Conservation (phyloP, 2,329 filamentous ascomycete genomes). For the Macrophomina tecta region DNA sequence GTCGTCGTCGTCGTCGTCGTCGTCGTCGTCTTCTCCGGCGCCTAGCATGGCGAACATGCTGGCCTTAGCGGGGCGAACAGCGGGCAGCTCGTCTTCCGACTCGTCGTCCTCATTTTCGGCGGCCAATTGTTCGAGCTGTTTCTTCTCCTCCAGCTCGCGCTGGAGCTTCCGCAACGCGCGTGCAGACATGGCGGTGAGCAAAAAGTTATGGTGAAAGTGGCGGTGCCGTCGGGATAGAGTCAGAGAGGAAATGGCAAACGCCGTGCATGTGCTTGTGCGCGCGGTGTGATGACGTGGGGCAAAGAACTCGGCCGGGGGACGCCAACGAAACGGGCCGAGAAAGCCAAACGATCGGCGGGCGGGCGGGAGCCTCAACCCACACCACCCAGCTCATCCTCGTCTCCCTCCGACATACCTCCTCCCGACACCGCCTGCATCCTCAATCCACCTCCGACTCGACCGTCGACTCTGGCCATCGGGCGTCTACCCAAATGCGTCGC, state of each 20-base stretch:
- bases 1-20: conserved; percentile 45
- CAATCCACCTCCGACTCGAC: conserved; percentile 1
- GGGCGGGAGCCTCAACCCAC: conserved; percentile 18
- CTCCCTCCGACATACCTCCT: conserved; percentile 13
- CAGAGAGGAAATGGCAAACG: conserved; percentile 1
- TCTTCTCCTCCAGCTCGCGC: conserved; percentile 64
- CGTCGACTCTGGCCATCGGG: conserved; percentile 19
- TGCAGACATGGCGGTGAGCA: conserved; percentile 62
- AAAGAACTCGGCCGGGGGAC: background rate
- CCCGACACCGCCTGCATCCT: conserved; percentile 6
- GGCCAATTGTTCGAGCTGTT: conserved; percentile 50
- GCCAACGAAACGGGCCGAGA: conserved; percentile 17
- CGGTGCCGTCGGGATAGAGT: background rate
- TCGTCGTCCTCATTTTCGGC: conserved; percentile 46
- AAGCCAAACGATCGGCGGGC: conserved; percentile 17
- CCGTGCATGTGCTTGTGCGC: conserved; percentile 2
- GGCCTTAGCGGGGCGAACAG: conserved; percentile 41
- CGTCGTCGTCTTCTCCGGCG: conserved; percentile 47
- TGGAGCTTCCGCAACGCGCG: conserved; percentile 70
- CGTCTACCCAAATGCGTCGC: conserved; percentile 68
- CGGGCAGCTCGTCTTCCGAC: conserved; percentile 45
- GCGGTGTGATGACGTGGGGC: conserved; percentile 26
- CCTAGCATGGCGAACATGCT: conserved; percentile 56
- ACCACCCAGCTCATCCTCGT: conserved; percentile 1
- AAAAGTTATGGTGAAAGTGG: background rate